Base-by-base conservation (phyloP, 352 stramenopile species). In the Phytophthora pinifolia region DNA sequence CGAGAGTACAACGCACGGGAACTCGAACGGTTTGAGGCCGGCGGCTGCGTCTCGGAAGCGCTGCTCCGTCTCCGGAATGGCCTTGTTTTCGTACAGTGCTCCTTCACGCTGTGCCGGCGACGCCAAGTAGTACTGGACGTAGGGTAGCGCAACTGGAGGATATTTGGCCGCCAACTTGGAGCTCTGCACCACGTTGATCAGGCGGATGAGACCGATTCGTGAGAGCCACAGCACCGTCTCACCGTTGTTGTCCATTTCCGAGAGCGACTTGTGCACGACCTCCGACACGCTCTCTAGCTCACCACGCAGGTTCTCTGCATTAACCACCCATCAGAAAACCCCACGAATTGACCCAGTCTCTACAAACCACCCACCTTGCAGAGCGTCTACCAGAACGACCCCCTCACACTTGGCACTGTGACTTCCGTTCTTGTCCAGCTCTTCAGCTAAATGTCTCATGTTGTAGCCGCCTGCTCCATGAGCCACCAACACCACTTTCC, bases 391-490 rank as follows among this genome's bases (percentile, higher is more conserved):
- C 6, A 92, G 55, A n/a, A 92, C 82, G 2, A 92, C 54, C 0
- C 82, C 82, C 27, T 83, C 44, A 54, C 79, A 89, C 32, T 71
- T 72, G 10, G 63, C 12, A 2, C 44, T 31, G 9, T 47, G 22
- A 9, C 53, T 60, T 7, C 38, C 36, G 25, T 34, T 27, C 6
- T 43, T 22, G n/a, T 75, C 55, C 13, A 90, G 49, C 29, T 83
- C 67, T 20, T 76, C 54, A 2, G 78, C 78, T 7, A 88, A 50
- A 47, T 85, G 56, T 42, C 83, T 67, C 83, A 93, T 93, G 58
- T 89, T 88, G 70, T 93, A 93, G 33, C 79, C 83, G 14, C 83
- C 83, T 7, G 76, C 76, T 43, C 83, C 83, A 51, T 93, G 83
- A 0, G 50, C 83, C 17, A 93, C 80, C 6, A 93, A 72, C 27